Evolutionary conservation across 2,329 filamentous ascomycete species (phyloP).

Genomic region (Dactylella cylindrospora): DNA sequence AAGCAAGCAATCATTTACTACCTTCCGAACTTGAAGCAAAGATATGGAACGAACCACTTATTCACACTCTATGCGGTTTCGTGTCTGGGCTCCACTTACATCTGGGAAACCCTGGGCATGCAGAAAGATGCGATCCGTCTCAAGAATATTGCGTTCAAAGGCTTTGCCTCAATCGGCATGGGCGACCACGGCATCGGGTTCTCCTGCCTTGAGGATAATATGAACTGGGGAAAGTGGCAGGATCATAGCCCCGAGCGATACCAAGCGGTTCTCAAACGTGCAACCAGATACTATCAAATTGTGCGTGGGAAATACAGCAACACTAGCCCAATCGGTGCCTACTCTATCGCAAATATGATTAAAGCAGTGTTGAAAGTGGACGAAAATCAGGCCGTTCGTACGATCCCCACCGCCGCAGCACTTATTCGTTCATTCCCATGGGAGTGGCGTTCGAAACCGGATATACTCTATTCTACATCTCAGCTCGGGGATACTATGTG

Average conservation of each 20-base stretch:
- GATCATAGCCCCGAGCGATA: slow-evolving; percentile 7
- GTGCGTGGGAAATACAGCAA: slow-evolving; percentile 5
- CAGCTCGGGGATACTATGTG: slow-evolving; percentile 23
- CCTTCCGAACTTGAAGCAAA: slow-evolving; percentile 12
- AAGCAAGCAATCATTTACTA: slow-evolving; percentile 21
- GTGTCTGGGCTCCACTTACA: slow-evolving; percentile 7
- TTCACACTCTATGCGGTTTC: slow-evolving; percentile 23
- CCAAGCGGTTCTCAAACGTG: slow-evolving; percentile 23
- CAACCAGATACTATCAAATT: slow-evolving; percentile 12
- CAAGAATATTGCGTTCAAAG: slow-evolving; percentile 17
- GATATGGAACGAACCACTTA: slow-evolving; percentile 14
- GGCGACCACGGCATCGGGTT: slow-evolving; percentile 9
- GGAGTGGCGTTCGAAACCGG: neutral
- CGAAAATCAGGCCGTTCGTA: neutral
- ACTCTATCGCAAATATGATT: slow-evolving; percentile 13
- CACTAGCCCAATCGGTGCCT: slow-evolving; percentile 13
- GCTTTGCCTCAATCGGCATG: slow-evolving; percentile 6
- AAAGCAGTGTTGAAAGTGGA: slow-evolving; percentile 26
- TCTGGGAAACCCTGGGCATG: slow-evolving; percentile 18
- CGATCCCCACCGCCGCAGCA: slow-evolving; percentile 1
- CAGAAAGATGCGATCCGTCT: slow-evolving; percentile 17
- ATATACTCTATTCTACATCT: slow-evolving; percentile 4
- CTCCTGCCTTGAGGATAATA: slow-evolving; percentile 11
- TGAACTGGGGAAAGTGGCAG: slow-evolving; percentile 9
- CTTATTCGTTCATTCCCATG: slow-evolving; percentile 5